Conservation (phyloP, 2,329 filamentous ascomycete genomes). For the Colletotrichum siamense region DNA sequence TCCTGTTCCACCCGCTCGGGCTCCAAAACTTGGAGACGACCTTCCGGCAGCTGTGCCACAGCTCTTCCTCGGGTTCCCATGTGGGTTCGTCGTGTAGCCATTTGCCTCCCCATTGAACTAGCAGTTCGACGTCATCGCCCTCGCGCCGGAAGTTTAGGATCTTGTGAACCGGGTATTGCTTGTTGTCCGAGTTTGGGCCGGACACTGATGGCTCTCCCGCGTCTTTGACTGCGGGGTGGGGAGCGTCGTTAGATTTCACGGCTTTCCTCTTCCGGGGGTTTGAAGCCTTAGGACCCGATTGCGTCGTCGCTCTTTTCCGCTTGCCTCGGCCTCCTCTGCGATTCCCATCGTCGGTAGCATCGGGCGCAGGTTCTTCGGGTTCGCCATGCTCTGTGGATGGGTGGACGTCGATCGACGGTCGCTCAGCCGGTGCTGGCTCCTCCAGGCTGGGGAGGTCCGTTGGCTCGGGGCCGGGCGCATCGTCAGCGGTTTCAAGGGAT, state of each 20-base stretch:
- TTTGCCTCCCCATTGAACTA: background rate
- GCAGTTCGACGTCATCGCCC: background rate
- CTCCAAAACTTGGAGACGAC: background rate
- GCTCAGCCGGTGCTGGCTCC: background rate
- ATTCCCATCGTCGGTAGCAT: background rate
- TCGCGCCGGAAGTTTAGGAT: background rate
- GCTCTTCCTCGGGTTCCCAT: background rate
- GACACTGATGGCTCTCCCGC: background rate
- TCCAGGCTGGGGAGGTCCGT: background rate
- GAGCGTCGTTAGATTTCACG: background rate
- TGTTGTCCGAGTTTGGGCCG: background rate
- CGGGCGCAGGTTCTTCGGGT: background rate
- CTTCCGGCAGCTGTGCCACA: background rate
- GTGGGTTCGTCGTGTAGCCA: background rate
- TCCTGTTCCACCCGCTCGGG: background rate
- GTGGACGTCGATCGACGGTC: background rate
- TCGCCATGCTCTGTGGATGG: background rate
- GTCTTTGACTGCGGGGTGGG: background rate
- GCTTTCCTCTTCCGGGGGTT: background rate
- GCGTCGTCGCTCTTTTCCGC: background rate
- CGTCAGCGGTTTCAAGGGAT: background rate
- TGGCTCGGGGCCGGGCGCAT: background rate
- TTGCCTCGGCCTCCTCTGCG: background rate
- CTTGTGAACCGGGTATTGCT: background rate
- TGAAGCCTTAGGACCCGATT: background rate